Evolutionary conservation across 768 basidiomycete genomes (phyloP), one percentile per base, ranked within the genome.

Genomic region (Mycena capillaripes): DNA sequence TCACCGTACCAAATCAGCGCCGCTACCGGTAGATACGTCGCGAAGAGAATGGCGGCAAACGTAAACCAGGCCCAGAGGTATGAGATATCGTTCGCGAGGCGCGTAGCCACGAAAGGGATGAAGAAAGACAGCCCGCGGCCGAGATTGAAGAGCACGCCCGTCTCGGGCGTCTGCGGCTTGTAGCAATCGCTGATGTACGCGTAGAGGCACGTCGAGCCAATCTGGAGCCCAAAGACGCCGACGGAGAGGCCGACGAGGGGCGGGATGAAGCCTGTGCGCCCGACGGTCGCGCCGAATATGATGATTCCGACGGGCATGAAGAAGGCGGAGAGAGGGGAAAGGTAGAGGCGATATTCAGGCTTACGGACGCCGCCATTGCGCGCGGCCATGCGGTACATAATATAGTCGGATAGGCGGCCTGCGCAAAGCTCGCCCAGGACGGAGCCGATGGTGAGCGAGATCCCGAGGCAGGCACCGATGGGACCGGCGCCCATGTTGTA

Each of bases 111-210:
- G n/a, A 67, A 72, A 10, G 67, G 60, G 29, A 73, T 58, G 61
- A 63, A 69, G 38, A 73, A 73, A 1, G 72, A 69, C 34, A 73
- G 38, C 0, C 72, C 72, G 1, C 72, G 53, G 0, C 60, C 52
- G 2, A 73, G 23, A 44, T 73, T 73, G 19, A 73, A 69, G 9
- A 73, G 48, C n/a, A 70, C 68, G 5, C 72, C 72, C 42, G 64
- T 72, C 64, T 74, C 69, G 23, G 70, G 62, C 17, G 73, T 74
- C 70, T 71, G 73, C 30, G 69, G 73, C 50, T 67, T 74, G 56
- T 74, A 74, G 73, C 73, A 74, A 59, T 74, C 73, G 65, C 61
- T 62, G 53, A 74, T 66, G 65, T 74, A 74, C 60, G 73, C 73
- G 57, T 74, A 74, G 34, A 74, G 73, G 61, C 70, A 67, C 9